Evolutionary conservation across 2,329 filamentous ascomycete genomes (phyloP), one percentile per base, ranked within the genome.

Genomic region (Fusarium sublunatum): DNA sequence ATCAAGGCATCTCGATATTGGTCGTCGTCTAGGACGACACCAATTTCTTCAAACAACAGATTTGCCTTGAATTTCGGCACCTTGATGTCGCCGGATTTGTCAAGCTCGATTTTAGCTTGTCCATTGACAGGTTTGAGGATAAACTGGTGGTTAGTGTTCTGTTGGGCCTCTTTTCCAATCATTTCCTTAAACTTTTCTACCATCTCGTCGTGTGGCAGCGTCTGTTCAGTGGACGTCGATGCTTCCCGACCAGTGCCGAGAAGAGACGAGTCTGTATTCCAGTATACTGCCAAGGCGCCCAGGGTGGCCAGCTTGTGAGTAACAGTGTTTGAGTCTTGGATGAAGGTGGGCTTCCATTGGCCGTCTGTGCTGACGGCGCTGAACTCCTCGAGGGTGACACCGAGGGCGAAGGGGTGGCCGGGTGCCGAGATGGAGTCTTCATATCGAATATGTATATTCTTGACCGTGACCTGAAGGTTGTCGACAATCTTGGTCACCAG

Each of bases 371-470:
- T 98, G 73, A 98, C 88, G 12, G 96, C 96, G 74, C 95, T 98
- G 79, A 99, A 93, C 77, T 98, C 94, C 73, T 96, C 91, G 54
- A 99, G 85, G 0, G 93, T 99, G 58, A 99, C 75, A 44, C 96
- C 95, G 6, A 96, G 85, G 6, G 95, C 92, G 71, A 99, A 99
- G 0, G 96, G 94, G 75, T 99, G 95, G 1, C 93, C 93, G 0
- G 94, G 93, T 9, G 93, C 91, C 19, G 95, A 96, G 70, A 99
- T 92, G 12, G 94, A 93, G 78, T 99, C 95, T 78, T 99, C 95
- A 77, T 99, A 99, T 70, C 95, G 91, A 64, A 99, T 87, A 76
- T 99, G 95, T 58, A 99, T 97, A 75, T 98, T 99, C 82, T 97
- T 98, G 77, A 99, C 89, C 24, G 91, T 95, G 70, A 99, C 92